Evolutionary conservation across 2,329 filamentous ascomycete genomes (phyloP), one percentile per base, ranked within the genome.

Genomic region (Alternaria arbusti): DNA sequence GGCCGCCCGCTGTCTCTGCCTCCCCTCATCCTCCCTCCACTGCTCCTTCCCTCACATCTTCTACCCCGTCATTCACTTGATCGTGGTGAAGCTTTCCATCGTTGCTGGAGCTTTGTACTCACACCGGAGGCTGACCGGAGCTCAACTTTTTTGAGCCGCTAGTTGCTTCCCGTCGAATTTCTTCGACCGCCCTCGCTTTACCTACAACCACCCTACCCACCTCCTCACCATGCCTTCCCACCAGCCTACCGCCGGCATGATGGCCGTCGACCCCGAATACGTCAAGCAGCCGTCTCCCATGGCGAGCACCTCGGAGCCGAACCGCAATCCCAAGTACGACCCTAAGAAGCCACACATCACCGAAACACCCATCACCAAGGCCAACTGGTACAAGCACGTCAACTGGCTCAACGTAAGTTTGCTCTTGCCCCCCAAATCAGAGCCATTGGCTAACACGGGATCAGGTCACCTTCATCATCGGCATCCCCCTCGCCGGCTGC

Each of bases 361-460:
- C 71, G 93, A 96, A 66, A 87, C 87, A 68, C 91, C 91, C 69
- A 91, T 97, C 70, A 97, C 93, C 66, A 86, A 86, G 82, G 82
- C 85, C 70, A 97, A 97, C 85, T 96, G 92, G 92, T 90, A 94
- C 84, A 90, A 95, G 84, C 94, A 97, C 79, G 87, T 97, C 85
- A 94, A 97, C 86, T 97, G 94, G 93, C 87, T 97, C 72, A 97
- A 97, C 81, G 90, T 92, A 73, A 86, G 76, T 54, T 30, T 54
- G 5, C 6, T 12, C 10, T 25, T 30, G 26, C 17, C 11, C n/a
- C 30, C 4, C 9, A 4, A 3, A 3, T 15, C 30, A 9, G 28
- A 3, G 8, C 15, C 20, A 25, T 25, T 15, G 6, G 25, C 74
- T 76, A 64, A 77, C 68, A 54, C 1, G 1, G 6, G 15, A 9